Base-by-base conservation (phyloP, 1,284 basidiomycete species). In the Malassezia cuniculi region DNA sequence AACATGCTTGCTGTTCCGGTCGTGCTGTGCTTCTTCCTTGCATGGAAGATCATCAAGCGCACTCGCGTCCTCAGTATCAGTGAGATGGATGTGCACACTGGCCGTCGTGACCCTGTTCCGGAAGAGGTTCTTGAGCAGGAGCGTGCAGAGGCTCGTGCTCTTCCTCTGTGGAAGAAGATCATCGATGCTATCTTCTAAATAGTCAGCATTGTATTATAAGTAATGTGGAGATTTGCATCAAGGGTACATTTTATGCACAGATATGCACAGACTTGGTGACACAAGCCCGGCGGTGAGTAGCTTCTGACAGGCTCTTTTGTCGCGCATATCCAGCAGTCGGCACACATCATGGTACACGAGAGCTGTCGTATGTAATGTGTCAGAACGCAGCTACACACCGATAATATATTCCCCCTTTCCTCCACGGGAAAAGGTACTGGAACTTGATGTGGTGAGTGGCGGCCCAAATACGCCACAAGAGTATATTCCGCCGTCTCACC, bases 1-100 rank as follows among this genome's bases (percentile, higher is more conserved):
- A 41, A 57, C 27, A 74, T 69, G 64, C 49, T 73, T 27, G 69
- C 69, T 34, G 41, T 60, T 10, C 52, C 53, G 26, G 34, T 63
- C 19, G 51, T 62, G 30, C 39, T 53, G 10, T 36, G 48, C 32
- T 54, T 55, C 41, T 50, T 30, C 30, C 3, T 53, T 4, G 43
- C 37, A 7, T 57, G 40, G 47, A 62, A 60, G 52, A 7, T 62
- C 18, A 28, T 43, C 39, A 35, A 37, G 29, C 47, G 53, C 22
- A 48, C 54, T n/a, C 40, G 47, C 20, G 26, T 43, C 12, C 50
- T 63, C 16, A 27, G 18, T 7, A 35, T 61, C 20, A 46, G 48
- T 20, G 57, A 65, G 31, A 61, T 65, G 31, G 62, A 65, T 48
- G 42, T 65, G 14, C 45, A 39, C 41, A 65, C 62, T 8, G 62